A percentile compares a stretch with the other conserved stretches of the same genome.
Conservation (phyloP, 2,329 filamentous ascomycete genomes). For the Cladosporium sp. region DNA sequence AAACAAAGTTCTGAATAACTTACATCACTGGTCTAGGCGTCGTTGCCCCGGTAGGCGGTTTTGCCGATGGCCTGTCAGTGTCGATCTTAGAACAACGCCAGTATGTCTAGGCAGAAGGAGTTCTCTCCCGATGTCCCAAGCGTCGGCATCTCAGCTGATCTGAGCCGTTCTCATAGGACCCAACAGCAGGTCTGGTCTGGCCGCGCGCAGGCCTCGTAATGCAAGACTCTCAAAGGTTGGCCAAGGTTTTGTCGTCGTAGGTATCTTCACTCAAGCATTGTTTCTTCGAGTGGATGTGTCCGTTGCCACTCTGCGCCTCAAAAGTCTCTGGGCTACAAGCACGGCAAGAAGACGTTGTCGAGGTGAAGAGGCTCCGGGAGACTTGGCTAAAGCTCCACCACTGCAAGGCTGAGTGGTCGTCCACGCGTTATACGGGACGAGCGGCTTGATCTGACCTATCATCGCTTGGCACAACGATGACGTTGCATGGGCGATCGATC, state of each 20-base stretch:
- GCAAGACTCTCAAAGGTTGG: not conserved
- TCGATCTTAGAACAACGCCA: not conserved
- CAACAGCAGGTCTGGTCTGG: not conserved
- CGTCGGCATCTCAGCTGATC: not conserved
- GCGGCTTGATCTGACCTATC: not conserved
- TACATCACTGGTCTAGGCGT: not conserved
- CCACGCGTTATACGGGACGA: slow-evolving; percentile 6
- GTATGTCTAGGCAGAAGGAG: not conserved
- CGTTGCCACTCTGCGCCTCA: not conserved
- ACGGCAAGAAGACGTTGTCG: not conserved
- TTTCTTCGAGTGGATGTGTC: not conserved
- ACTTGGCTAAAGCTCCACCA: slow-evolving; percentile 1
- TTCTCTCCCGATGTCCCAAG: not conserved
- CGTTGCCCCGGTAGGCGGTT: slow-evolving; percentile 4
- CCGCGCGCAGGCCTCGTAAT: not conserved
- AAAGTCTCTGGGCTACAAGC: not conserved
- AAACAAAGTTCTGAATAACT: slow-evolving; percentile 2
- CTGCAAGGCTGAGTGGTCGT: slow-evolving; percentile 10
- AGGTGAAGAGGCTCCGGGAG: slow-evolving; percentile 1
- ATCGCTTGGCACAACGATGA: slow-evolving; percentile 2
- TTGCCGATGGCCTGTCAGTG: not conserved
- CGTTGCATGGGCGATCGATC: not conserved
- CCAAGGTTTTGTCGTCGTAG: not conserved
- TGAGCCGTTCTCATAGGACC: not conserved
- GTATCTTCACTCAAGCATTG: not conserved